phyloP scores from a whole-genome alignment of 768 basidiomycete genomes.

The Rhodotorula diobovata region DNA sequence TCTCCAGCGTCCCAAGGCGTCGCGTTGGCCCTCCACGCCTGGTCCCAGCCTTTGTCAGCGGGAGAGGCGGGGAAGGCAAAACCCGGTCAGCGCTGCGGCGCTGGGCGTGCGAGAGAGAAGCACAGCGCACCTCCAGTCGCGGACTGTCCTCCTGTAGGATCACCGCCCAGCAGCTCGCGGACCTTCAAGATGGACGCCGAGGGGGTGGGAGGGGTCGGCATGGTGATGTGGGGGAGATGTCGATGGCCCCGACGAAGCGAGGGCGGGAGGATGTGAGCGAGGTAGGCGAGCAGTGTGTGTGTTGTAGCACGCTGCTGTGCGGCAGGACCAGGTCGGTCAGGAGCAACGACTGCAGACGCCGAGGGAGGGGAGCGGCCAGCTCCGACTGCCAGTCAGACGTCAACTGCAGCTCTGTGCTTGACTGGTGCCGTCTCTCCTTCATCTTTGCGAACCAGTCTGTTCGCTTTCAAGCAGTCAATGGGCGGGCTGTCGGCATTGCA shows the following conservation, averaged over 20 bases:
- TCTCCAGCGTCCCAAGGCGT: slow-evolving; percentile 61
- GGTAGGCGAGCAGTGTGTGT: no score
- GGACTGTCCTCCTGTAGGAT: slow-evolving; percentile 15
- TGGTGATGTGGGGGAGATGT: background rate
- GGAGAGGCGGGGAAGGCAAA: background rate
- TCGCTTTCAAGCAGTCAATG: no score
- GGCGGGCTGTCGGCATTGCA: no score
- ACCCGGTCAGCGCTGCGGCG: background rate
- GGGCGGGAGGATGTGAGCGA: no score
- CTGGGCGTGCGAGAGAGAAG: background rate
- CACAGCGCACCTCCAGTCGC: background rate
- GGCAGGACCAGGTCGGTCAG: no score
- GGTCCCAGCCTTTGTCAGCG: slow-evolving; percentile 35
- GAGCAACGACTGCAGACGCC: no score
- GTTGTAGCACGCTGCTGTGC: no score
- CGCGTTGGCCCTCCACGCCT: slow-evolving; percentile 51
- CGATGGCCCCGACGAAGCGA: background rate
- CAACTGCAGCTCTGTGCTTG: no score
- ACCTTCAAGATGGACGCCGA: slow-evolving; percentile 13
- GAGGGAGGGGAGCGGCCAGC: no score
- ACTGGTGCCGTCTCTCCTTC: no score
- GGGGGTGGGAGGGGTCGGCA: background rate
- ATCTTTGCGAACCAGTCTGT: no score
- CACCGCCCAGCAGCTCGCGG: slow-evolving; percentile 12
- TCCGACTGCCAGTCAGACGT: no score